Conservation (phyloP, 2,329 filamentous ascomycete species). For the Nemania diffusa region DNA sequence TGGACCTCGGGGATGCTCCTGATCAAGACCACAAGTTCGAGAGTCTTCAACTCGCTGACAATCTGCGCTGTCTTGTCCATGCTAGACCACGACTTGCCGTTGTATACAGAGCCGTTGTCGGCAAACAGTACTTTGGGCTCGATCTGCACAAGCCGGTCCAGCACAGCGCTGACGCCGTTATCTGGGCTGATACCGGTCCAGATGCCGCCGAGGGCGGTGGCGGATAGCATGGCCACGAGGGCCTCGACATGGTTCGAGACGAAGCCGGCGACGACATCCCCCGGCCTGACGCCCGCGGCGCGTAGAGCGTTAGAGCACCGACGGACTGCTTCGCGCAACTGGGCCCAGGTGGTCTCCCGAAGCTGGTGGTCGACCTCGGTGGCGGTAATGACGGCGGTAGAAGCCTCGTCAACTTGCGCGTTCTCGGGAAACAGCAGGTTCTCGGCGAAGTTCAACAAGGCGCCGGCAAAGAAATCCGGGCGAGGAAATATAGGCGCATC, state of each 20-base stretch:
- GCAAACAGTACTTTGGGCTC: slow-evolving; percentile 83
- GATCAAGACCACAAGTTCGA: slow-evolving; percentile 80
- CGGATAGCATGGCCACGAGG: slow-evolving; percentile 86
- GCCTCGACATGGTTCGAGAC: slow-evolving; percentile 91
- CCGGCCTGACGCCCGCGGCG: slow-evolving; percentile 67
- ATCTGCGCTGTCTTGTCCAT: slow-evolving; percentile 83
- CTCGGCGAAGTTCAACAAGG: slow-evolving; percentile 90
- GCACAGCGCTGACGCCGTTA: slow-evolving; percentile 88
- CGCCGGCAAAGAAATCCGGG: slow-evolving; percentile 83
- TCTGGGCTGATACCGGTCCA: slow-evolving; percentile 96
- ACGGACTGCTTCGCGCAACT: slow-evolving; percentile 81
- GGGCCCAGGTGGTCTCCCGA: slow-evolving; percentile 73
- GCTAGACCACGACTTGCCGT: slow-evolving; percentile 88
- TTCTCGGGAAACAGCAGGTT: slow-evolving; percentile 86
- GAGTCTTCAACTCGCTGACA: slow-evolving; percentile 69
- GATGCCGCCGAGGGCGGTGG: slow-evolving; percentile 83
- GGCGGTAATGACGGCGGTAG: slow-evolving; percentile 79
- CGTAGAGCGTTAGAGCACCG: slow-evolving; percentile 77
- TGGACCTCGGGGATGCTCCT: slow-evolving; percentile 65
- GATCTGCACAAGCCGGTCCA: slow-evolving; percentile 89
- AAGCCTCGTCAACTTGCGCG: slow-evolving; percentile 64
- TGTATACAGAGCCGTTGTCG: slow-evolving; percentile 82
- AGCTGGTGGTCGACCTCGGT: slow-evolving; percentile 77
- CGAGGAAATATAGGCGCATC: slow-evolving; percentile 82
- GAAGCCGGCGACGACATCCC: slow-evolving; percentile 74